A percentile compares a stretch with the other conserved stretches of the same genome.
Evolutionary conservation across 257 asterid genomes (phyloP).

Genomic region (Fraxinus excelsior): DNA sequence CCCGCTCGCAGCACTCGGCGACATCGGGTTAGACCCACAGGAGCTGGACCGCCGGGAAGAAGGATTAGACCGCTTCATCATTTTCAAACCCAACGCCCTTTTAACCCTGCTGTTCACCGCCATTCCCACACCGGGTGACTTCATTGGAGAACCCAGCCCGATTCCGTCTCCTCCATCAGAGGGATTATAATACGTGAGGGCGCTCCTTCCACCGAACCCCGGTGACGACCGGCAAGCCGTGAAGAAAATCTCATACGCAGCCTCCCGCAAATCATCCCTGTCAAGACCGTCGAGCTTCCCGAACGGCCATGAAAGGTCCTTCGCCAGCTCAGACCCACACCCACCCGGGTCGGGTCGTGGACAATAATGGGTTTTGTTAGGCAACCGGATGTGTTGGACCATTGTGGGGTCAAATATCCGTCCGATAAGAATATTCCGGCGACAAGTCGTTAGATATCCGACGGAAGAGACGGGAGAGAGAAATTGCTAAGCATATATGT

Average conservation of each 20-base stretch:
- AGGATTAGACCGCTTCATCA: slow-evolving; percentile 49
- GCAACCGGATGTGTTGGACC: slow-evolving; percentile 43
- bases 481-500: slow-evolving; percentile 36
- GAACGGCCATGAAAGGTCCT: slow-evolving; percentile 48
- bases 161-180: slow-evolving; percentile 62
- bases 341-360: slow-evolving; percentile 25
- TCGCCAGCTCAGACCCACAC: slow-evolving; percentile 8
- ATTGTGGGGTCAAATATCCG: slow-evolving; percentile 24
- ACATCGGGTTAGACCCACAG: slow-evolving; percentile 51
- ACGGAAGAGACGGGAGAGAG: slow-evolving; percentile 43
- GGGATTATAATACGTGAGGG: slow-evolving; percentile 39
- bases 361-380: slow-evolving; percentile 24
- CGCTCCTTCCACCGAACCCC: slow-evolving; percentile 73
- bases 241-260: slow-evolving; percentile 95
- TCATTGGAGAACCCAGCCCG: slow-evolving; percentile 51
- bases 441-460: slow-evolving; percentile 31
- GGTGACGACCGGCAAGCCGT: slow-evolving; percentile 92
- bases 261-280: slow-evolving; percentile 63
- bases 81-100: slow-evolving; percentile 78
- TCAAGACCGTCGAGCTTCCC: slow-evolving; percentile 60
- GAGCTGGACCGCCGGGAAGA: slow-evolving; percentile 74
- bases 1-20: slow-evolving; percentile 58
- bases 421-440: slow-evolving; percentile 16
- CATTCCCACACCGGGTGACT: slow-evolving; percentile 82
- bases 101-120: slow-evolving; percentile 91